Evolutionary conservation across 352 stramenopile species (phyloP).

Genomic region (Elongisporangium anandrum): DNA sequence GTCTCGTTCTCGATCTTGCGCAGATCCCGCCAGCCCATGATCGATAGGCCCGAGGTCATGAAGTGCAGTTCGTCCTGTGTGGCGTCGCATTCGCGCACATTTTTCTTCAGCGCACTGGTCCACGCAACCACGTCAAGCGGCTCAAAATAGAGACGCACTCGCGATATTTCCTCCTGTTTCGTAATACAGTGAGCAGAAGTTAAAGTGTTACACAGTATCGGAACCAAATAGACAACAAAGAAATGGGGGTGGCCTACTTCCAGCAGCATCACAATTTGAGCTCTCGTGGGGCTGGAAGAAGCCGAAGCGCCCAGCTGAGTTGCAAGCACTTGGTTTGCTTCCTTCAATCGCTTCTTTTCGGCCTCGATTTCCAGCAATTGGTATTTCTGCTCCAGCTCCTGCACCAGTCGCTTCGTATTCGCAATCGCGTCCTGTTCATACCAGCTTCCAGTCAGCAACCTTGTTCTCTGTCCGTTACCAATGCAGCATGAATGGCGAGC

Average conservation of each 20-base stretch:
- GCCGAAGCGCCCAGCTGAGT: constrained; percentile 5
- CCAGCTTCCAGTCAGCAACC: neutral
- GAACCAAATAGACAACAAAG: no score
- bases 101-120: constrained; percentile 16
- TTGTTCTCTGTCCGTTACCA: no score
- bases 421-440: constrained; percentile 17
- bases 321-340: constrained; percentile 10
- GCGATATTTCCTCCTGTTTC: neutral
- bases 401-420: constrained; percentile 33
- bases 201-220: no score
- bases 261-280: constrained; percentile 21
- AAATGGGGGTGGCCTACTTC: constrained; percentile 2
- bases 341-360: constrained; percentile 25
- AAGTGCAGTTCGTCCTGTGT: constrained; percentile 21
- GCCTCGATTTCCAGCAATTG: constrained; percentile 25
- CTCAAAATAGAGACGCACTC: neutral
- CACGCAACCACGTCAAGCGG: neutral
- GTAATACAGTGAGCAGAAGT: no score
- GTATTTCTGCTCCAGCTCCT: constrained; percentile 32
- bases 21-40: constrained; percentile 11
- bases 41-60: constrained; percentile 3
- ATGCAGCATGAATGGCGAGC: neutral
- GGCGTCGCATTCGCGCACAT: constrained; percentile 25
- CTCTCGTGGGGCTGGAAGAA: constrained; percentile 4
- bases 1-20: constrained; percentile 8